Conservation (phyloP, 1,139 yeast species). For the Diutina mesorugosa region DNA sequence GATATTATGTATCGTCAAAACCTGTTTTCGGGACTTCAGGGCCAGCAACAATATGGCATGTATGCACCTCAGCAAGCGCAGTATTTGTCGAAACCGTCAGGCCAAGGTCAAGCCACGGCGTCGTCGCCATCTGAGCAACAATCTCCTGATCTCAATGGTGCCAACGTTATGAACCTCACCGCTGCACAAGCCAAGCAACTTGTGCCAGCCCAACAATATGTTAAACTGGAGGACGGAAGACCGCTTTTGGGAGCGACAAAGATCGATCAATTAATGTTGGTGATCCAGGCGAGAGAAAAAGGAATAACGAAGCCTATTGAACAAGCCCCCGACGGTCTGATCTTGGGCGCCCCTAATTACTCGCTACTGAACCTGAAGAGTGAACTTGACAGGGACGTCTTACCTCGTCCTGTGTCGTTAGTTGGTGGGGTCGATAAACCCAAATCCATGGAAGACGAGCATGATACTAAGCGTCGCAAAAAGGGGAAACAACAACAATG, state of each 20-base stretch:
- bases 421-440: slow-evolving; percentile 74
- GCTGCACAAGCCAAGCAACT: slow-evolving; percentile 10
- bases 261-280: slow-evolving; percentile 81
- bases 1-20: background rate
- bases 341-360: slow-evolving; percentile 17
- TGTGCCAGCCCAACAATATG: slow-evolving; percentile 33
- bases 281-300: slow-evolving; percentile 76
- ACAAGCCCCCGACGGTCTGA: slow-evolving; percentile 52
- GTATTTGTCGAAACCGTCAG: background rate
- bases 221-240: slow-evolving; percentile 41
- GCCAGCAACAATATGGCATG: background rate
- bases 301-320: slow-evolving; percentile 51
- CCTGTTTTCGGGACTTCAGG: background rate
- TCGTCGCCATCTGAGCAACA: background rate
- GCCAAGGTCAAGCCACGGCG: background rate
- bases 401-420: slow-evolving; percentile 55
- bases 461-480: slow-evolving; percentile 12
- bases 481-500: slow-evolving; percentile 49
- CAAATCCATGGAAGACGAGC: slow-evolving; percentile 22
- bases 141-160: background rate
- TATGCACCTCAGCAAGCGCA: background rate
- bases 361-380: slow-evolving; percentile 2
- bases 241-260: slow-evolving; percentile 77
- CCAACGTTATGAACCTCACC: background rate
- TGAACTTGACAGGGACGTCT: slow-evolving; percentile 13